These are phyloP conservation scores for Pseudogymnoascus verrucosus DNA, from an alignment of 2,329 filamentous ascomycete species.

Conservation along the genomic window DNA sequence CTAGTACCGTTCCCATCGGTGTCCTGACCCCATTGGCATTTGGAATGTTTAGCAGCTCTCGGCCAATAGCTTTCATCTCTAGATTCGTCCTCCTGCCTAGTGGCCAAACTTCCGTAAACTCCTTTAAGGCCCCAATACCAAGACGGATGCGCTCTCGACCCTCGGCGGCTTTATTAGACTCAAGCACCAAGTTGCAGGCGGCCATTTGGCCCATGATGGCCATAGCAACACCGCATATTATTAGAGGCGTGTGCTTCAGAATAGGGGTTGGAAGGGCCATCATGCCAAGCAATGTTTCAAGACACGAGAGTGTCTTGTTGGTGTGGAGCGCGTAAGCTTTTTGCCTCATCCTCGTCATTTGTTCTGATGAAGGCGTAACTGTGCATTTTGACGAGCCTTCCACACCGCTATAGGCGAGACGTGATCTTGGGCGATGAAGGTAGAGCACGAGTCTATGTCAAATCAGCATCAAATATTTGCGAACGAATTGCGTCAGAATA, in stretches of 20 bases:
- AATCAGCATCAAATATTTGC: too few relatives aligned
- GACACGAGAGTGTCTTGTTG: slow-evolving; percentile 25
- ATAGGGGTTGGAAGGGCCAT: slow-evolving; percentile 47
- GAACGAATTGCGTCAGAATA: too few relatives aligned
- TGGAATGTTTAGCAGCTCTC: slow-evolving; percentile 32
- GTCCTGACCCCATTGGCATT: too few relatives aligned
- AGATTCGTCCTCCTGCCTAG: slow-evolving; percentile 46
- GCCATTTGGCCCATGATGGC: slow-evolving; percentile 52
- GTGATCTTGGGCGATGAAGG: too few relatives aligned
- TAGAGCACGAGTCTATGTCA: too few relatives aligned
- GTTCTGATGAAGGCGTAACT: too few relatives aligned
- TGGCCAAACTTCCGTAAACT: slow-evolving; percentile 47
- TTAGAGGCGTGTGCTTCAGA: slow-evolving; percentile 48
- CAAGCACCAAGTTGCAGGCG: slow-evolving; percentile 46
- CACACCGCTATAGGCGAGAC: too few relatives aligned
- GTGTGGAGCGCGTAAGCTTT: too few relatives aligned
- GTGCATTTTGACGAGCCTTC: too few relatives aligned
- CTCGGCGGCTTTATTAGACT: slow-evolving; percentile 34
- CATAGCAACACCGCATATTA: slow-evolving; percentile 47
- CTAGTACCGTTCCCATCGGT: too few relatives aligned
- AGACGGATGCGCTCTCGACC: slow-evolving; percentile 48
- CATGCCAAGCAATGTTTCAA: slow-evolving; percentile 48
- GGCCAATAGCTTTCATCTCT: slow-evolving; percentile 49
- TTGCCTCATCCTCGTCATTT: too few relatives aligned
- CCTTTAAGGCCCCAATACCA: slow-evolving; percentile 50